phyloP scores from a whole-genome alignment of 495 filamentous ascomycete genomes.

The Chaetomium fimeti region DNA sequence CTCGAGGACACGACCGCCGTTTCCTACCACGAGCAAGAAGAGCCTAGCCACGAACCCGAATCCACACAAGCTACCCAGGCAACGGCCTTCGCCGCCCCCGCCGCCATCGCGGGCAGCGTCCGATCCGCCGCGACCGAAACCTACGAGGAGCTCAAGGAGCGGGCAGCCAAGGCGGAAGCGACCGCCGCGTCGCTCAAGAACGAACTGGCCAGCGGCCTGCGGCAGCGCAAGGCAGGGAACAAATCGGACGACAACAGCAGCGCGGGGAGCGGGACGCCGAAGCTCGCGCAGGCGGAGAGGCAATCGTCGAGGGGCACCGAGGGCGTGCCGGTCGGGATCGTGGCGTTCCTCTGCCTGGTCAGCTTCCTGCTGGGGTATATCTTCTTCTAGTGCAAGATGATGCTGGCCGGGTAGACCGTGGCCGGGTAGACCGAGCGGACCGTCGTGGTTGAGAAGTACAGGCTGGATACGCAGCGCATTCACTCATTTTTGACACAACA shows the following conservation, averaged over 20 bases:
- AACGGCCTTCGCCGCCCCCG: constrained; percentile 33
- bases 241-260: constrained; percentile 36
- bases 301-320: constrained; percentile 48
- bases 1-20: constrained; percentile 21
- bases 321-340: constrained; percentile 84
- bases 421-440: not conserved
- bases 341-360: constrained; percentile 77
- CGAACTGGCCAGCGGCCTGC: constrained; percentile 61
- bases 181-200: constrained; percentile 69
- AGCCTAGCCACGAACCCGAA: constrained; percentile 41
- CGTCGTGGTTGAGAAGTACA: not conserved
- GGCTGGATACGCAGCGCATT: not conserved
- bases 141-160: constrained; percentile 63
- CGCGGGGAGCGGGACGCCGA: constrained; percentile 26
- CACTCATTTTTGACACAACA: constrained; percentile 6
- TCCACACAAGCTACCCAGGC: constrained; percentile 25
- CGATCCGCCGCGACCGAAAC: constrained; percentile 42
- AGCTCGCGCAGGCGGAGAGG: constrained; percentile 55
- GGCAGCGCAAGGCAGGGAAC: constrained; percentile 63
- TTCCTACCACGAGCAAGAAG: constrained; percentile 40
- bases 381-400: constrained; percentile 64
- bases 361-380: constrained; percentile 93
- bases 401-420: not conserved
- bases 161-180: constrained; percentile 74
- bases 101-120: constrained; percentile 44